These are phyloP conservation scores for Pseudocercospora fuligena DNA, from an alignment of 2,329 filamentous ascomycete genomes.

Conservation along the genomic window DNA sequence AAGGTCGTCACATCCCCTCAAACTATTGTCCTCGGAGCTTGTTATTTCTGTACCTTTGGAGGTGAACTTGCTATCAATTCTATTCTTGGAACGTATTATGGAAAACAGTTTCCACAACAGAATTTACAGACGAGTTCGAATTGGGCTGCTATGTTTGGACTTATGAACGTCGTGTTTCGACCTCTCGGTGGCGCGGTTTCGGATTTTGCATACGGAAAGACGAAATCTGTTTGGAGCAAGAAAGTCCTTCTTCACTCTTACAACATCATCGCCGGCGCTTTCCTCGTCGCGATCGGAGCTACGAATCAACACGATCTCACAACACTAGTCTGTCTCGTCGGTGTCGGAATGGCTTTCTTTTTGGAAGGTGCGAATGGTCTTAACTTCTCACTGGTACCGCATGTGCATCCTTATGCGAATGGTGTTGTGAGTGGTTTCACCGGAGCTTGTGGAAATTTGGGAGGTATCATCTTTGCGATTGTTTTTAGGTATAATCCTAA, in stretches of 20 bases:
- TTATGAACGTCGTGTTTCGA: conserved; percentile 71
- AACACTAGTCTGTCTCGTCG: conserved; percentile 77
- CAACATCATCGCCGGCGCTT: conserved; percentile 60
- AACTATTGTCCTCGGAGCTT: conserved; percentile 57
- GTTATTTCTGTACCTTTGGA: conserved; percentile 67
- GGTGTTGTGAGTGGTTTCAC: conserved; percentile 78
- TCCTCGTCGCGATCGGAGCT: conserved; percentile 68
- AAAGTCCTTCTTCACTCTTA: conserved; percentile 65
- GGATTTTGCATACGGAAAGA: conserved; percentile 60
- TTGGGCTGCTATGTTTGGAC: conserved; percentile 76
- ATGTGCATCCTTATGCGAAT: conserved; percentile 83
- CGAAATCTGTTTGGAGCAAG: conserved; percentile 64
- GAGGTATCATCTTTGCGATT: conserved; percentile 82
- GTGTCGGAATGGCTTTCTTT: conserved; percentile 78
- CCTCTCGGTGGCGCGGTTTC: conserved; percentile 67
- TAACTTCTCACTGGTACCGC: conserved; percentile 84
- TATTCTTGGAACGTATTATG: conserved; percentile 64
- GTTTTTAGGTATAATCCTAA: conserved; percentile 70
- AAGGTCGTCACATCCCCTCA: conserved; percentile 66
- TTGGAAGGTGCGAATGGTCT: conserved; percentile 83
- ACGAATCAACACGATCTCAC: conserved; percentile 64
- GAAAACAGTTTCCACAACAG: conserved; percentile 57
- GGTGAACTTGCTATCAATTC: conserved; percentile 65
- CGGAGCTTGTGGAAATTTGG: conserved; percentile 81
- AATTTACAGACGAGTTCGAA: conserved; percentile 60